phyloP scores from a whole-genome alignment of 192 early-diverging fungal species.

The Thamnidium elegans region DNA sequence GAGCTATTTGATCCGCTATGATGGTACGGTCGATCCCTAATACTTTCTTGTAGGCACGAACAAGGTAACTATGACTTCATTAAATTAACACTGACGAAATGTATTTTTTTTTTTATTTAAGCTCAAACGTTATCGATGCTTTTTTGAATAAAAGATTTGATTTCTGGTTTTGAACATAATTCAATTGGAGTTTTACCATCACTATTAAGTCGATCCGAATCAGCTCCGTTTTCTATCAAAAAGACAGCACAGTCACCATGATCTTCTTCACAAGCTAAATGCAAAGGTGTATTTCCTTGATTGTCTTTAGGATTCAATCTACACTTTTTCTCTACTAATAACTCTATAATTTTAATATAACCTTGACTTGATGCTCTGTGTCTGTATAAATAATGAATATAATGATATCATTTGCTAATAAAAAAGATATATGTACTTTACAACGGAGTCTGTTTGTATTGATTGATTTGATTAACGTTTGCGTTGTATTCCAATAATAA shows the following conservation, averaged over 20 bases:
- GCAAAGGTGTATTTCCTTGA: constrained; percentile 54
- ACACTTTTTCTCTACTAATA: constrained; percentile 45
- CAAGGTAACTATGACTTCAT: no score
- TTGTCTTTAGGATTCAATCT: constrained; percentile 46
- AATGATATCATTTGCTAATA: background rate
- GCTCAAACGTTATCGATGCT: no score
- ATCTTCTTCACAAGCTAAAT: constrained; percentile 62
- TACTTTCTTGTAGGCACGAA: no score
- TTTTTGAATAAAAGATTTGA: constrained; percentile 13
- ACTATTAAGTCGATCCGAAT: constrained; percentile 45
- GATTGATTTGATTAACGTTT: constrained; percentile 41
- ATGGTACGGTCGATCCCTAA: no score
- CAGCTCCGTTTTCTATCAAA: constrained; percentile 50
- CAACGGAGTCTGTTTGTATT: constrained; percentile 52
- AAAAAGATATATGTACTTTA: constrained; percentile 27
- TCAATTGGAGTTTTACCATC: constrained; percentile 50
- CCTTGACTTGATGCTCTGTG: constrained; percentile 55
- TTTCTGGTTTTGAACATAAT: constrained; percentile 33
- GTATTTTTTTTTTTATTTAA: no score
- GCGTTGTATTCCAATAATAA: constrained; percentile 47
- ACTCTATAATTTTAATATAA: constrained; percentile 41
- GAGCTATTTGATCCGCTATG: no score
- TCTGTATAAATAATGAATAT: constrained; percentile 17
- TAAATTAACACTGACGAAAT: no score
- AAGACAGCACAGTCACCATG: constrained; percentile 51